Percentiles rank a stretch among this genome's conserved stretches.
phyloP scores from a whole-genome alignment of 129 eudicot genomes.

The Flaveria sonorensis region DNA sequence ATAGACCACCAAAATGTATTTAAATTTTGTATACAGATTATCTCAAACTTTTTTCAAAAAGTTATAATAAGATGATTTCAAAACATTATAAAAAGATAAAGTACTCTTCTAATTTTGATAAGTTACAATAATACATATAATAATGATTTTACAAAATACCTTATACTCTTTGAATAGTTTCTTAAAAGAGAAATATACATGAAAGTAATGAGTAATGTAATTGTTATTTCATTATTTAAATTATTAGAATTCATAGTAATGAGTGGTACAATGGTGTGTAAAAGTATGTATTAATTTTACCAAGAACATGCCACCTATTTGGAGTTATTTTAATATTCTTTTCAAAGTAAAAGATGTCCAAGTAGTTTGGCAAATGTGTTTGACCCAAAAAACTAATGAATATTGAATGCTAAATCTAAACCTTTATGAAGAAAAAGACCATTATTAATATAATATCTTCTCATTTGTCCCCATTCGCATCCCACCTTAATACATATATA shows the following conservation, averaged over 20 bases:
- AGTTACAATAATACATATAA: too few relatives aligned
- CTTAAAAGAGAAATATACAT: not conserved
- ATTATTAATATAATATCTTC: conserved; percentile 32
- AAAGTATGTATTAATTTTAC: not conserved
- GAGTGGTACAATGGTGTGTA: not conserved
- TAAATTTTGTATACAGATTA: too few relatives aligned
- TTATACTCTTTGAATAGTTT: not conserved
- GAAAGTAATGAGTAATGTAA: too few relatives aligned
- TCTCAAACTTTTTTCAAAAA: too few relatives aligned
- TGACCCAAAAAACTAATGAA: conserved; percentile 8
- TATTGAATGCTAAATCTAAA: conserved; percentile 35
- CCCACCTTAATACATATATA: conserved; percentile 21
- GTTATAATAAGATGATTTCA: too few relatives aligned
- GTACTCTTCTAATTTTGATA: too few relatives aligned
- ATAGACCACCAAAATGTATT: too few relatives aligned
- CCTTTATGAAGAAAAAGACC: conserved; percentile 29
- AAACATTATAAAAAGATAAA: too few relatives aligned
- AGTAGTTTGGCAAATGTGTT: not conserved
- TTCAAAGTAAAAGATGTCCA: conserved; percentile 33
- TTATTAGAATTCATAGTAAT: not conserved
- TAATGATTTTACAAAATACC: not conserved
- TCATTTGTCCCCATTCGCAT: conserved; percentile 33
- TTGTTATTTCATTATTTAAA: too few relatives aligned
- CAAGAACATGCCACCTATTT: conserved; percentile 4
- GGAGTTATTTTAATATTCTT: conserved; percentile 29